Evolutionary conservation across 1,284 basidiomycete species (phyloP), one percentile per base, ranked within the genome.

Genomic region (Microbotryomycetes sp.): DNA sequence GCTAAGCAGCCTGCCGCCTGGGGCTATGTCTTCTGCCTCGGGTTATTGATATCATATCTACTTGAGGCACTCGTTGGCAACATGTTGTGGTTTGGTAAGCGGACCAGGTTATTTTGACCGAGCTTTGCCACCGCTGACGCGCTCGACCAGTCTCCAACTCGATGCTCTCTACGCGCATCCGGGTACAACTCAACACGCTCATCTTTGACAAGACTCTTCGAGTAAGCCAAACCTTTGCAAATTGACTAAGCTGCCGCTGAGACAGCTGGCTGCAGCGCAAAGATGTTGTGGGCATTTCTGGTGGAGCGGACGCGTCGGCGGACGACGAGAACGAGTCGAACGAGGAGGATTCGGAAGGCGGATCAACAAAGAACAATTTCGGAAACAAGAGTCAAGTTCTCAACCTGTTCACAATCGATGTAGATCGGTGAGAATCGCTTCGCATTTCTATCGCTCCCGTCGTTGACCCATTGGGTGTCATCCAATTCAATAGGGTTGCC

Each of bases 381-480:
- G 26, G 15, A 3, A 47, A 15, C n/a, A 56, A 60, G 52, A 54
- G 26, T 7, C 47, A 57, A 35, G 48, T 93, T 70, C 88, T 91
- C 85, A 88, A 77, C 21, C 66, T 79, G 6, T 79, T 78, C 70
- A 90, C 89, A 3, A 89, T 89, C 5, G 92, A 96, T 69, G 89
- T 91, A 35, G 91, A 94, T 73, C 83, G 91, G 62, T 73, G 88
- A 92, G 59, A 79, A 85, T 4, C 89, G 85, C 83, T 88, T 91
- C 73, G 70, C 86, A 60, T 47, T 76, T 86, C 57, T 82, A 82
- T 82, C 61, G 52, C 78, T 73, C 7, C 16, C 30, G 71, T 53
- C 65, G 64, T 35, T 28, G 5, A 29, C 5, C 27, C 51, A 47
- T 4, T 31, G 21, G 21, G 4, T 21, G 2, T 5, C 7, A n/a